A percentile compares a stretch with the other conserved stretches of the same genome.
Conservation (phyloP, 1,284 basidiomycete species). For the Cystobasidium slooffiae region DNA sequence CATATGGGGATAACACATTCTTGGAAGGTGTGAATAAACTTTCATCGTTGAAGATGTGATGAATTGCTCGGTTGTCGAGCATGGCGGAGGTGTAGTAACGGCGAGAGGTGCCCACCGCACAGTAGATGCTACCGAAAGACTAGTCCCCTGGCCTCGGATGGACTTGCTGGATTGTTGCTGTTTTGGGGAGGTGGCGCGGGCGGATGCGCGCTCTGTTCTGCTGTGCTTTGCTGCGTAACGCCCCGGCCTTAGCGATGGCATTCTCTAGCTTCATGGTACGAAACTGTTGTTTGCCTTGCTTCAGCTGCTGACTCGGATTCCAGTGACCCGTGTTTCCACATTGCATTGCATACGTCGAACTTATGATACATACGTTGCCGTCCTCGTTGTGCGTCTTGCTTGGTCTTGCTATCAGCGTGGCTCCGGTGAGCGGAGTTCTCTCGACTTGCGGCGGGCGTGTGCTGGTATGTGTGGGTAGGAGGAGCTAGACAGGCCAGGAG, state of each 20-base stretch:
- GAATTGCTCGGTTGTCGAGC: not conserved
- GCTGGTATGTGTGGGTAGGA: too few species aligned
- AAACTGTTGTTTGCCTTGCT: not conserved
- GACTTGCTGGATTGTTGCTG: not conserved
- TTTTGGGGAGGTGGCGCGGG: not conserved
- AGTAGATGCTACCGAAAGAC: slow-evolving; percentile 14
- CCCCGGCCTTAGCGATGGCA: not conserved
- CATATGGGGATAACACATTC: not conserved
- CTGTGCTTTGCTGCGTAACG: not conserved
- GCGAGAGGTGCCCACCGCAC: not conserved
- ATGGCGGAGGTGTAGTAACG: not conserved
- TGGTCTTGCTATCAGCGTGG: too few species aligned
- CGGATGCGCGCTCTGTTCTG: not conserved
- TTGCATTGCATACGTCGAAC: not conserved
- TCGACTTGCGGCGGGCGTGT: too few species aligned
- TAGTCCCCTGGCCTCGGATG: too few species aligned
- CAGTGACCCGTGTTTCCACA: not conserved
- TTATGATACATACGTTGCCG: too few species aligned
- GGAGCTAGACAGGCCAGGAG: too few species aligned
- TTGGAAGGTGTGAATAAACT: not conserved
- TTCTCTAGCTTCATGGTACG: not conserved
- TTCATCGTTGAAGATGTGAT: slow-evolving; percentile 8
- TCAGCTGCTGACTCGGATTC: not conserved
- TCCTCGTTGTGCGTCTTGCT: too few species aligned
- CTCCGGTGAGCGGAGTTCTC: too few species aligned